Conservation (phyloP, 1,284 basidiomycete species). For the Hypsizygus ulmarius region DNA sequence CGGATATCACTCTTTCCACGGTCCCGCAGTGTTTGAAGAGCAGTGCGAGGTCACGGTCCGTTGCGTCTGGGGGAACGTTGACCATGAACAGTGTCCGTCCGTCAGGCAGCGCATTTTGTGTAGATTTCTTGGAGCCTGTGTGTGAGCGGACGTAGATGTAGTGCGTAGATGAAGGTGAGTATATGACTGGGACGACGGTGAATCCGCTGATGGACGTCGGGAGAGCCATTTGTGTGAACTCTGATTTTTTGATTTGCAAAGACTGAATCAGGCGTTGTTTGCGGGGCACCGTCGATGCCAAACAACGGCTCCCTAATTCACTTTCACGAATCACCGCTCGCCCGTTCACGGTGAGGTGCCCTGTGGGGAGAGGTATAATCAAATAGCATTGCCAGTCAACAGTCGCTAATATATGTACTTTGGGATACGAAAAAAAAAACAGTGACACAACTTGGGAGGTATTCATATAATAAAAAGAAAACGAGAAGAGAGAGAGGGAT, state of each 20-base stretch:
- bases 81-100: slow-evolving; percentile 82
- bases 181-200: slow-evolving; percentile 55
- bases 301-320: no score
- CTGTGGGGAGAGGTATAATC: no score
- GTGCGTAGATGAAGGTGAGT: slow-evolving; percentile 54
- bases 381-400: no score
- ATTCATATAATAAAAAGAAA: no score
- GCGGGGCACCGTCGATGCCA: background rate
- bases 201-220: slow-evolving; percentile 48
- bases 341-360: no score
- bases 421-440: no score
- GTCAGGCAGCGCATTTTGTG: slow-evolving; percentile 45
- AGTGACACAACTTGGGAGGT: no score
- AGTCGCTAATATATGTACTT: no score
- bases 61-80: slow-evolving; percentile 83
- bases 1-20: slow-evolving; percentile 72
- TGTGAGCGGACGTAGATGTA: slow-evolving; percentile 63
- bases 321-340: no score
- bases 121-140: slow-evolving; percentile 41
- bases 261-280: slow-evolving; percentile 1
- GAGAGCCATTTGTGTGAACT: slow-evolving; percentile 19
- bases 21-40: slow-evolving; percentile 76
- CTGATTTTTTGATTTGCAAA: background rate
- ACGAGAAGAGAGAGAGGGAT: no score
- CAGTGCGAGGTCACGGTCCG: slow-evolving; percentile 69